Conservation (phyloP, 2,329 filamentous ascomycete genomes). For the Thelonectria blattea region DNA sequence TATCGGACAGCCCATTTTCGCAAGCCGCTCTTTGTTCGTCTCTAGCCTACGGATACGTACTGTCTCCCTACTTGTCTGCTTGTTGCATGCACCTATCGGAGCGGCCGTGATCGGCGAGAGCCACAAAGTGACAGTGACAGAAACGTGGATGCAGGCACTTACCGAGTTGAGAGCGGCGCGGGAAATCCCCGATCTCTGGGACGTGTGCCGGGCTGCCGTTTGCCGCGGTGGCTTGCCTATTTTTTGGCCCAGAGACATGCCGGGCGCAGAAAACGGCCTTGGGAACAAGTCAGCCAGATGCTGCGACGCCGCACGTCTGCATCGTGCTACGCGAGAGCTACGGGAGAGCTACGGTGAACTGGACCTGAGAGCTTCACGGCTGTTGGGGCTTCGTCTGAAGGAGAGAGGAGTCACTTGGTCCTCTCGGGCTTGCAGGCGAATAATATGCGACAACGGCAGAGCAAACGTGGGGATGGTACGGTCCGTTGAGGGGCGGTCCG, state of each 20-base stretch:
- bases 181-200: slow-evolving; percentile 9
- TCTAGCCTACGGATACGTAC: no score
- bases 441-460: slow-evolving; percentile 4
- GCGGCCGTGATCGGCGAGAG: slow-evolving; percentile 12
- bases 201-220: neutral
- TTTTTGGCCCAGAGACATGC: no score
- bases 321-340: neutral
- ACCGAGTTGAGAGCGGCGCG: neutral
- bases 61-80: slow-evolving; percentile 2
- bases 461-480: slow-evolving; percentile 18
- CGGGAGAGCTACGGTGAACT: neutral
- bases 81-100: neutral
- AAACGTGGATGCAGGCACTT: slow-evolving; percentile 1
- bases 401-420: neutral
- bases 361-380: no score
- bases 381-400: no score
- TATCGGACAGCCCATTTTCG: neutral
- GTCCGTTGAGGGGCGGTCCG: slow-evolving; percentile 25
- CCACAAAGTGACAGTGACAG: neutral
- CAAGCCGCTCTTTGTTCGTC: no score
- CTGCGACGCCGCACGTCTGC: neutral
- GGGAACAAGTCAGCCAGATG: no score
- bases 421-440: neutral
- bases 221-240: neutral
- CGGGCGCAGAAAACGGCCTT: no score